Conservation (phyloP, 106 monocot genomes). For the Cymbidium sinense region DNA sequence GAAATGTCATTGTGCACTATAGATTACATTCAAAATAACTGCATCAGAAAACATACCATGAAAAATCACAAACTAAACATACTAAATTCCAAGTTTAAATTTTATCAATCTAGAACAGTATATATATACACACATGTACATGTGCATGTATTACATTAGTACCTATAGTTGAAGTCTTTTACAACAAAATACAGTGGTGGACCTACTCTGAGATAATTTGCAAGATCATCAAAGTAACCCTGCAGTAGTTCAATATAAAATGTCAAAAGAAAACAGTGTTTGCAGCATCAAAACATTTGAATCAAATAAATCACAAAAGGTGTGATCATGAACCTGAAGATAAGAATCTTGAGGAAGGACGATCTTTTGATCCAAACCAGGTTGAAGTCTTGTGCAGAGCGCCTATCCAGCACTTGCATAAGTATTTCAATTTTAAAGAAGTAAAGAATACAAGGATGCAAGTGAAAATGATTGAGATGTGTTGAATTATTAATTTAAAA, state of each 20-base stretch:
- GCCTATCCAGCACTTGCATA: slow-evolving; percentile 29
- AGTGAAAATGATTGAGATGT: neutral
- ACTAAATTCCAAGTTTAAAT: neutral
- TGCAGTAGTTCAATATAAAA: slow-evolving; percentile 8
- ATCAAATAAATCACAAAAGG: neutral
- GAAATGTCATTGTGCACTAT: neutral
- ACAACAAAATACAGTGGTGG: slow-evolving; percentile 96
- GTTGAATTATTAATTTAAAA: neutral
- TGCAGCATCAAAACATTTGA: neutral
- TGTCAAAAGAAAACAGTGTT: neutral
- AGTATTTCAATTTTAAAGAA: neutral
- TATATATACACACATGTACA: neutral
- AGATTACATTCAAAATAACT: neutral
- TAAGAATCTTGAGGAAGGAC: slow-evolving; percentile 92
- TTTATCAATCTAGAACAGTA: neutral
- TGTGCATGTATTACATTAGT: neutral
- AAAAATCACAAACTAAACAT: neutral
- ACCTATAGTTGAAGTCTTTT: slow-evolving; percentile 96
- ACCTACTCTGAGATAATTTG: slow-evolving; percentile 77
- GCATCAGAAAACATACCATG: neutral
- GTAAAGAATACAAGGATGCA: neutral
- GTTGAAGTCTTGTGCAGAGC: slow-evolving; percentile 69
- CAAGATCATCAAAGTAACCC: slow-evolving; percentile 80
- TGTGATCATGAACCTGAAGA: slow-evolving; percentile 58
- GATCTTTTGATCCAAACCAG: slow-evolving; percentile 88